A percentile compares a stretch with the other conserved stretches of the same genome.
phyloP scores from a whole-genome alignment of 129 eudicot genomes.

The Centaurea solstitialis region DNA sequence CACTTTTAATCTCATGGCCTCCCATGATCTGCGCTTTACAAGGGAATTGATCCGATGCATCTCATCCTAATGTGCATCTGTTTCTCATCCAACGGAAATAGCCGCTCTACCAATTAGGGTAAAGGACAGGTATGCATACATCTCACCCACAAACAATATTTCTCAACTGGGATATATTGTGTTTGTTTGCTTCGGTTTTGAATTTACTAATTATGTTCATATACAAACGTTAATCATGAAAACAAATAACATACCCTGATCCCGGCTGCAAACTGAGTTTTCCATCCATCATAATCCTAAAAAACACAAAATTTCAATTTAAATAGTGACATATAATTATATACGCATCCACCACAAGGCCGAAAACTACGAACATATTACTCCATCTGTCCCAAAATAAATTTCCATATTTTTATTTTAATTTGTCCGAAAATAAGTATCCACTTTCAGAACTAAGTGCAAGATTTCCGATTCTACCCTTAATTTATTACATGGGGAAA shows the following conservation, averaged over 20 bases:
- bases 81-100: too few species aligned
- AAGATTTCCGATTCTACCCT: too few species aligned
- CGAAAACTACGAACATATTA: background rate
- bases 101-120: too few species aligned
- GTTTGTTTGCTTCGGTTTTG: background rate
- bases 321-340: slow-evolving; percentile 2
- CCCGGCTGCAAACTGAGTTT: slow-evolving; percentile 80
- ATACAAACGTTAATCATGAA: background rate
- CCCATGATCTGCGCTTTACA: too few species aligned
- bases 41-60: too few species aligned
- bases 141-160: background rate
- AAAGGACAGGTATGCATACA: background rate
- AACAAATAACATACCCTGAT: slow-evolving; percentile 54
- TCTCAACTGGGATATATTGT: background rate
- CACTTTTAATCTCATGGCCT: too few species aligned
- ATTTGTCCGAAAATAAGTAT: too few species aligned
- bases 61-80: too few species aligned
- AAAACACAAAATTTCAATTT: slow-evolving; percentile 16
- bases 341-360: background rate
- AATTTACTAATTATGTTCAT: background rate
- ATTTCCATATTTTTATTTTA: too few species aligned
- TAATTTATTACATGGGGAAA: too few species aligned
- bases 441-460: too few species aligned
- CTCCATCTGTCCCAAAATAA: too few species aligned
- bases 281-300: slow-evolving; percentile 80